Base-by-base conservation (phyloP, 1,284 basidiomycete genomes). In the Ceratobasidium sp. region DNA sequence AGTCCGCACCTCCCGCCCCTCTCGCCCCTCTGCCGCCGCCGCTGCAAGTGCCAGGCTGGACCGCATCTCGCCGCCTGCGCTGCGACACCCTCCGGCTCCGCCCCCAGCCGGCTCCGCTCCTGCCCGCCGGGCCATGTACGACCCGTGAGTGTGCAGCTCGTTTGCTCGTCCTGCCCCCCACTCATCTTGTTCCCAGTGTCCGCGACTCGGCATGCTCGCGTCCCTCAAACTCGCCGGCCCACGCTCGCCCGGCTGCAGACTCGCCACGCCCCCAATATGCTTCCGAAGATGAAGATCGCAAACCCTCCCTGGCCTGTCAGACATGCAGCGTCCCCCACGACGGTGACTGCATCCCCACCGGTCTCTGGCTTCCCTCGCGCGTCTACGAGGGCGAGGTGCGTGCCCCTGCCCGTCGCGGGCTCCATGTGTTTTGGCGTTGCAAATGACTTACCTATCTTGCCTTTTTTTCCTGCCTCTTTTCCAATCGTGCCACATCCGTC, bases 401-500 rank as follows among this genome's bases (percentile, higher is more conserved):
- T 30, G 16, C 28, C 52, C 52, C 39, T 45, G 32, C 34, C n/a
- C 41, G 36, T 45, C 34, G 4, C n/a, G n/a, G n/a, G n/a, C n/a
- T n/a, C n/a, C n/a, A n/a, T n/a, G n/a, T 58, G 28, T 32, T 34
- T 34, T 55, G 30, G 8, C 30, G 2, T 34, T 55, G 53, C 53
- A 34, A 55, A 55, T 55, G 28, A 55, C 53, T 32, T 34, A 36
- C 30, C 30, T 53, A 36, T 21, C 32, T 46, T 28, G n/a, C n/a
- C n/a, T n/a, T n/a, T n/a, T n/a, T n/a, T n/a, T n/a, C n/a, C 30
- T 70, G 53, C 53, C 30, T 70, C 14, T 70, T 41, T 55, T 52
- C 43, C 28, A 28, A 57, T 70, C 43, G 65, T 70, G 65, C 65
- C 65, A 70, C 65, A 70, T 70, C 55, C 55, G 41, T 28, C 55